Conservation (phyloP, 352 stramenopile species). For the Halophytophthora batemanensis region DNA sequence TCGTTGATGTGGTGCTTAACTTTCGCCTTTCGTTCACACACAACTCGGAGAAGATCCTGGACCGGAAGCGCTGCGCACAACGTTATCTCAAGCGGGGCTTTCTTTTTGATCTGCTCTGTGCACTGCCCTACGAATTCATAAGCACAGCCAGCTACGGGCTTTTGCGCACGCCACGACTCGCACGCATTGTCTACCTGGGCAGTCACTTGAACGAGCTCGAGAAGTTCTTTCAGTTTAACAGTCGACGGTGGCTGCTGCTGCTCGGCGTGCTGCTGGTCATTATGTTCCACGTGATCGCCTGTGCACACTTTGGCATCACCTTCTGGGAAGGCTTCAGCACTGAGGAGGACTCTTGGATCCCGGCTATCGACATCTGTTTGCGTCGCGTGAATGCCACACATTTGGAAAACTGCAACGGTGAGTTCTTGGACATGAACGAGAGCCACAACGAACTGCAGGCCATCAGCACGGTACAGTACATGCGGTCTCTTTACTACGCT, state of each 20-base stretch:
- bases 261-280: slow-evolving; percentile 20
- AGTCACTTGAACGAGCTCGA: slow-evolving; percentile 35
- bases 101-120: slow-evolving; percentile 33
- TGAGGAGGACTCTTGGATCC: slow-evolving; percentile 21
- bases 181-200: slow-evolving; percentile 5
- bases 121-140: slow-evolving; percentile 32
- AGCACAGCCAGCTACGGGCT: slow-evolving; percentile 26
- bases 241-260: slow-evolving; percentile 14
- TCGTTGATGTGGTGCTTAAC: slow-evolving; percentile 35
- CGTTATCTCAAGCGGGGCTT: slow-evolving; percentile 24
- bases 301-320: slow-evolving; percentile 34
- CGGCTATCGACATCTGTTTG: slow-evolving; percentile 22
- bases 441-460: slow-evolving; percentile 14
- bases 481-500: slow-evolving; percentile 41
- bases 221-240: slow-evolving; percentile 9
- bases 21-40: slow-evolving; percentile 30
- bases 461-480: slow-evolving; percentile 33
- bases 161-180: slow-evolving; percentile 3
- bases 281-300: slow-evolving; percentile 32
- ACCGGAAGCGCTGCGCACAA: slow-evolving; percentile 21
- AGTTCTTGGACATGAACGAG: slow-evolving; percentile 1
- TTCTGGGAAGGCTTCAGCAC: slow-evolving; percentile 24
- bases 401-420: slow-evolving; percentile 13
- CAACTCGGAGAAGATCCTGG: slow-evolving; percentile 25
- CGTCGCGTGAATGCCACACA: slow-evolving; percentile 12